A percentile compares a stretch with the other conserved stretches of the same genome.
Evolutionary conservation across 768 basidiomycete species (phyloP).

Genomic region (Pleurotus giganteus): DNA sequence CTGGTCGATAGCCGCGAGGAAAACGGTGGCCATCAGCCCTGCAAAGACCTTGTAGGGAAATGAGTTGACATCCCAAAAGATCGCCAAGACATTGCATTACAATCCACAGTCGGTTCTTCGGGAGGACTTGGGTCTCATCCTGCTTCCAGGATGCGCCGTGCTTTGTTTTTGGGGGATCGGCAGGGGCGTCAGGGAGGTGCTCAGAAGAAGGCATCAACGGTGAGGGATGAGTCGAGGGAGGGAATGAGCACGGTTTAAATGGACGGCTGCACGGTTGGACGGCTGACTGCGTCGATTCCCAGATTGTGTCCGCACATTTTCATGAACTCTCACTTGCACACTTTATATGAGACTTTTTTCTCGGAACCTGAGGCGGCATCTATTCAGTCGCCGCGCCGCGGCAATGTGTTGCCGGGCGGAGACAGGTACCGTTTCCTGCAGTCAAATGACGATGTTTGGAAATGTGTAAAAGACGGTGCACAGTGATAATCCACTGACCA

Average conservation of each 20-base stretch:
- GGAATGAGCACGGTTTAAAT: not conserved
- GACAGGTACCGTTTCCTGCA: too few species aligned
- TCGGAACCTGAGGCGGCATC: conserved; percentile 3
- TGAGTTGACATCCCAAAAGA: not conserved
- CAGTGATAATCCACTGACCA: too few species aligned
- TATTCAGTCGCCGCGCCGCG: conserved; percentile 7
- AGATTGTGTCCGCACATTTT: not conserved
- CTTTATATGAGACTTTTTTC: conserved; percentile 6
- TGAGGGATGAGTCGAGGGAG: not conserved
- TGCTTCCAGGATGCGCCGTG: conserved; percentile 56
- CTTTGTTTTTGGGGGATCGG: conserved; percentile 21
- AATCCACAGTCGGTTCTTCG: conserved; percentile 48
- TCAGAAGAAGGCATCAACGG: not conserved
- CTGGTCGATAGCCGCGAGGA: conserved; percentile 61
- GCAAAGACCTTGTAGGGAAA: conserved; percentile 36
- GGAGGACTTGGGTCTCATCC: conserved; percentile 54
- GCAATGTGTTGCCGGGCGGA: not conserved
- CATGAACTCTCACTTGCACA: not conserved
- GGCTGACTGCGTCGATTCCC: conserved; percentile 1
- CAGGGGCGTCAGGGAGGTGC: not conserved
- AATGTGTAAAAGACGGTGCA: too few species aligned
- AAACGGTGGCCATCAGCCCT: conserved; percentile 43
- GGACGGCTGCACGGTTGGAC: conserved; percentile 6
- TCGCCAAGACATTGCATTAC: conserved; percentile 25
- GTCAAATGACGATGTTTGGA: too few species aligned